Base-by-base conservation (phyloP, 139 green algal genomes). In the Coelastrella sp. region DNA sequence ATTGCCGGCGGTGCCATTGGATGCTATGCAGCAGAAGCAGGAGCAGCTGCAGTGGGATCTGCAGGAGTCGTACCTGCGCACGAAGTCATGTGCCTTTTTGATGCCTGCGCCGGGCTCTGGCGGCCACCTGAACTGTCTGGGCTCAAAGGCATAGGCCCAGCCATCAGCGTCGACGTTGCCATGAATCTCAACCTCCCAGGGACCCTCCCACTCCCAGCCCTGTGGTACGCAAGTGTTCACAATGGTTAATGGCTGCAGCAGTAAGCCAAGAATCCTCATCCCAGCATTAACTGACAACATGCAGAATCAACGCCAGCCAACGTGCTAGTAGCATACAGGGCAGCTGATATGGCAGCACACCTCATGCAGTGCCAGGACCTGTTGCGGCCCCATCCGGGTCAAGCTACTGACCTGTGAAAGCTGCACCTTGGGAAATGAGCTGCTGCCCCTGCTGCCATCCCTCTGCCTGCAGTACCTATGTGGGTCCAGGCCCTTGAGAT, bases 131-230 rank as follows among this genome's bases (percentile, higher is more conserved):
- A 93, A 78, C 25, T 61, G 11, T 19, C 57, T 63, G 72, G 93
- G 95, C 82, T 96, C 93, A 58, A 89, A 80, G 57, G 22, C 93
- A 89, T 96, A 97, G 12, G 75, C 60, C 95, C 95, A 98, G 63
- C 95, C 96, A 1, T 98, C 95, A 8, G 35, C 68, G 85, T 98
- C 96, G 7, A 94, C 93, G 61, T 93, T 65, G 8, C 87, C 91
- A 11, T 87, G 81, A 56, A 63, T 87, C 75, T 98, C 96, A 20
- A 97, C 70, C 70, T 94, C 84, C 96, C 96, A 98, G 4, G 89
- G 82, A 19, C 92, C 93, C 75, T 95, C 93, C 96, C 96, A 98
- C 91, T 96, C 91, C 96, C 96, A 98, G 12, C 95, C 95, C 19
- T 82, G 49, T 27, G 58, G 56, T 27, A 8, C n/a, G 5, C 73